These are phyloP conservation scores for Pulicaria dysenterica DNA, from an alignment of 129 eudicot species.

Conservation along the genomic window DNA sequence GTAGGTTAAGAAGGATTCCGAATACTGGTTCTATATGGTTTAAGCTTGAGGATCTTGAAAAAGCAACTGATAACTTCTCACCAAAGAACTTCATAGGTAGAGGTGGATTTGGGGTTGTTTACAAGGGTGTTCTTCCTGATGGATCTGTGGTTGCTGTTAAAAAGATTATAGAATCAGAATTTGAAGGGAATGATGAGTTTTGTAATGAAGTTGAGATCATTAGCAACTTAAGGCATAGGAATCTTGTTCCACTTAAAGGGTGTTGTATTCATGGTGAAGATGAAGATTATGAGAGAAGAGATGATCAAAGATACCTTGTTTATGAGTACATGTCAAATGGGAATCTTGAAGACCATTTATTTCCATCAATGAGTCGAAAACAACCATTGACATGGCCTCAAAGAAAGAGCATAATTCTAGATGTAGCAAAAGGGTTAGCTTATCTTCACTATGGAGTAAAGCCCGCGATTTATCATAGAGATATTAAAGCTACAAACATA, in stretches of 20 bases:
- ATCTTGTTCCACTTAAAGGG: slow-evolving; percentile 76
- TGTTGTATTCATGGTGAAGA: slow-evolving; percentile 69
- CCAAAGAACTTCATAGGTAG: slow-evolving; percentile 65
- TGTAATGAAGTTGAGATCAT: slow-evolving; percentile 85
- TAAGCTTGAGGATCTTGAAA: slow-evolving; percentile 64
- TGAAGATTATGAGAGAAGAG: slow-evolving; percentile 40
- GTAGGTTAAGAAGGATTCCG: slow-evolving; percentile 64
- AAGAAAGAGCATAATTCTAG: slow-evolving; percentile 69
- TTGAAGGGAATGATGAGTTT: slow-evolving; percentile 65
- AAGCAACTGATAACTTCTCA: slow-evolving; percentile 72
- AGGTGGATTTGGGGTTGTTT: slow-evolving; percentile 86
- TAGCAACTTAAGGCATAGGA: slow-evolving; percentile 71
- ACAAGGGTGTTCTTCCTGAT: slow-evolving; percentile 56
- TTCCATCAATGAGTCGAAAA: slow-evolving; percentile 37
- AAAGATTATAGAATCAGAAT: slow-evolving; percentile 57
- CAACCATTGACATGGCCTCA: slow-evolving; percentile 70
- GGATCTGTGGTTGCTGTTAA: slow-evolving; percentile 81
- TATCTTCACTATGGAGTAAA: slow-evolving; percentile 84
- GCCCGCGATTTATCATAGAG: slow-evolving; percentile 77
- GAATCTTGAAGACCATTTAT: slow-evolving; percentile 75
- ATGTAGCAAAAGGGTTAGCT: slow-evolving; percentile 72
- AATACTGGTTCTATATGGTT: slow-evolving; percentile 75
- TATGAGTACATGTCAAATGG: slow-evolving; percentile 87
- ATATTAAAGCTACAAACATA: slow-evolving; percentile 74
- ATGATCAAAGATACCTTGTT: slow-evolving; percentile 61